Percentiles rank a stretch among this genome's conserved stretches.
These are phyloP conservation scores for Entoloma clypeatum DNA, from an alignment of 1,284 basidiomycete genomes.

Conservation along the genomic window DNA sequence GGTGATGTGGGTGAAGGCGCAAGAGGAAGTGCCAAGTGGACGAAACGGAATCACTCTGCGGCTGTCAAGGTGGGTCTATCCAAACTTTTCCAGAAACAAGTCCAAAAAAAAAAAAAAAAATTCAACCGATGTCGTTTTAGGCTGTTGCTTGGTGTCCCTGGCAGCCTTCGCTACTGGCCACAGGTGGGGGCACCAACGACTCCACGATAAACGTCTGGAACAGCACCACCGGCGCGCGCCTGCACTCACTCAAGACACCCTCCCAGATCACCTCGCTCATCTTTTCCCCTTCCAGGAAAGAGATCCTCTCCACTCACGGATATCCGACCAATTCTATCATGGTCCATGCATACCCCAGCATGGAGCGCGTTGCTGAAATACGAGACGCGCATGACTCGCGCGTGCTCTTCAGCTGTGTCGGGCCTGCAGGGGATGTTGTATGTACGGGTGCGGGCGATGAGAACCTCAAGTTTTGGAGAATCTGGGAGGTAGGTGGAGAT, in stretches of 20 bases:
- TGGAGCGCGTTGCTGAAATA: constrained; percentile 83
- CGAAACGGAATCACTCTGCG: constrained; percentile 90
- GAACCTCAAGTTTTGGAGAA: constrained; percentile 89
- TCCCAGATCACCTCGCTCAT: constrained; percentile 92
- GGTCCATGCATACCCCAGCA: constrained; percentile 63
- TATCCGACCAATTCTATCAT: constrained; percentile 77
- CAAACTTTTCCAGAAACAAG: too few species aligned
- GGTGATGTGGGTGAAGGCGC: constrained; percentile 60
- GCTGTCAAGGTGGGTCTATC: constrained; percentile 82
- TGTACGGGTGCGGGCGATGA: constrained; percentile 91
- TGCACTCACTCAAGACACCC: constrained; percentile 80
- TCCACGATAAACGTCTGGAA: constrained; percentile 95
- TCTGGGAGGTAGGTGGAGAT: constrained; percentile 62
- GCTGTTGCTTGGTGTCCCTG: constrained; percentile 98
- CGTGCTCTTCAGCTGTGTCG: constrained; percentile 81
- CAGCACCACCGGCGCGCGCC: constrained; percentile 81
- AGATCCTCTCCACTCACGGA: constrained; percentile 91
- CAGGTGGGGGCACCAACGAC: constrained; percentile 94
- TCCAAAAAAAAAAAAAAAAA: too few species aligned
- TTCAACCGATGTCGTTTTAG: constrained; percentile 33
- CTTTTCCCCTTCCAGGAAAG: constrained; percentile 88
- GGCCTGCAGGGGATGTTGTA: constrained; percentile 85
- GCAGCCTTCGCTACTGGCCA: constrained; percentile 89
- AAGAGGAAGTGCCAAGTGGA: constrained; percentile 78
- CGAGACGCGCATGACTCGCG: constrained; percentile 89